Evolutionary conservation across 2,329 filamentous ascomycete species (phyloP).

Genomic region (Colletotrichum acutatum): DNA sequence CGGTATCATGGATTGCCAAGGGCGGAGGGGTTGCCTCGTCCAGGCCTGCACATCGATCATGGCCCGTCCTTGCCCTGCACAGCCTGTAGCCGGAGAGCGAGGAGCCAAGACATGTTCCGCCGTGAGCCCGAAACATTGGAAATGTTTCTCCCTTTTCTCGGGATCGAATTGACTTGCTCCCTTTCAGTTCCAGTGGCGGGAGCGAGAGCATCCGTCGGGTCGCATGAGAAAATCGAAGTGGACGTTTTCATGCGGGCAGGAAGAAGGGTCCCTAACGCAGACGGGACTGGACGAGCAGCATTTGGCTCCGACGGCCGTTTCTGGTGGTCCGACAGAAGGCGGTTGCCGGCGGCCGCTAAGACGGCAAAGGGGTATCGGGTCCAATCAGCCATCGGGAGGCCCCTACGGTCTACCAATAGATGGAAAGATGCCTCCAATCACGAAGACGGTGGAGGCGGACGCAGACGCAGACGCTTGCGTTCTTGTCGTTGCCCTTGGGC

Average conservation of each 20-base stretch:
- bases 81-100: constrained; percentile 13
- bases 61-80: constrained; percentile 9
- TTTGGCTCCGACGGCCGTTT: constrained; percentile 35
- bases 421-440: constrained; percentile 20
- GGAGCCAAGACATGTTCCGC: constrained; percentile 17
- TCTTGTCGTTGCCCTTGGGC: constrained; percentile 11
- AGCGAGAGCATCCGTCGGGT: constrained; percentile 27
- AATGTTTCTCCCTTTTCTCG: neutral
- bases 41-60: constrained; percentile 3
- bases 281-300: constrained; percentile 12
- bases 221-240: constrained; percentile 14
- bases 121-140: constrained; percentile 5
- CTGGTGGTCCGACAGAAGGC: constrained; percentile 33
- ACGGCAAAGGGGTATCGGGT: constrained; percentile 24
- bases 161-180: constrained; percentile 4
- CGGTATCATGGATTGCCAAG: constrained; percentile 13
- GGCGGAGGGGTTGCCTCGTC: constrained; percentile 10
- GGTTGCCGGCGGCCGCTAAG: constrained; percentile 29
- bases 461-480: constrained; percentile 20
- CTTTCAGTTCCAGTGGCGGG: constrained; percentile 26
- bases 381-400: constrained; percentile 27
- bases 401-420: constrained; percentile 1
- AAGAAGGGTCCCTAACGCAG: constrained; percentile 19
- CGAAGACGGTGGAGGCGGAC: neutral
- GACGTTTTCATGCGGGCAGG: constrained; percentile 31